Evolutionary conservation across 768 basidiomycete species (phyloP).

Genomic region (Suillus americanus): DNA sequence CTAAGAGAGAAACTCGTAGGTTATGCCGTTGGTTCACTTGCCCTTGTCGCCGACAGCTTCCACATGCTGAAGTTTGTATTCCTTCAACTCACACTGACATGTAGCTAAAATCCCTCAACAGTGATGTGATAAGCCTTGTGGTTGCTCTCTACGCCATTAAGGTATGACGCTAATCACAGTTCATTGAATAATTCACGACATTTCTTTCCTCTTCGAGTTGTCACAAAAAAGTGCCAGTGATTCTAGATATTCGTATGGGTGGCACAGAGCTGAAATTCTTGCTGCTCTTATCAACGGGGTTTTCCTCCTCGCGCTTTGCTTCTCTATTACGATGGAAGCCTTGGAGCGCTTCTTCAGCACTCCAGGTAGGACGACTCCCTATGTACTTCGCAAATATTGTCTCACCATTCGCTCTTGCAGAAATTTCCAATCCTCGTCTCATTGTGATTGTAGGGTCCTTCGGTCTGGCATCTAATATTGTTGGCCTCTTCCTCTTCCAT

Average conservation of each 20-base stretch:
- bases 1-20: constrained; percentile 41
- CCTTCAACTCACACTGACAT: background rate
- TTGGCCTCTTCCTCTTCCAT: constrained; percentile 94
- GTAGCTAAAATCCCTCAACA: constrained; percentile 33
- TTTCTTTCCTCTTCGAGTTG: constrained; percentile 44
- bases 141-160: constrained; percentile 96
- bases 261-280: constrained; percentile 96
- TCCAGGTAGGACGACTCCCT: constrained; percentile 50
- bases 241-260: constrained; percentile 94
- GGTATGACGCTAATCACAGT: constrained; percentile 31
- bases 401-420: constrained; percentile 37
- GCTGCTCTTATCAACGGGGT: constrained; percentile 96
- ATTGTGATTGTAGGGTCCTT: constrained; percentile 88
- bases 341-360: constrained; percentile 85
- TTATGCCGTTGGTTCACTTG: constrained; percentile 94
- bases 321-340: constrained; percentile 93
- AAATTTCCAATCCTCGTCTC: constrained; percentile 85
- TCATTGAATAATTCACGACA: background rate
- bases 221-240: constrained; percentile 57
- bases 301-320: constrained; percentile 94
- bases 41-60: constrained; percentile 94
- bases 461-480: constrained; percentile 87
- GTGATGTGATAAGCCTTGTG: constrained; percentile 94
- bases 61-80: constrained; percentile 93
- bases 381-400: background rate